Evolutionary conservation across 371 early-diverging fungal species (phyloP).

Genomic region (Mortierella sp.): DNA sequence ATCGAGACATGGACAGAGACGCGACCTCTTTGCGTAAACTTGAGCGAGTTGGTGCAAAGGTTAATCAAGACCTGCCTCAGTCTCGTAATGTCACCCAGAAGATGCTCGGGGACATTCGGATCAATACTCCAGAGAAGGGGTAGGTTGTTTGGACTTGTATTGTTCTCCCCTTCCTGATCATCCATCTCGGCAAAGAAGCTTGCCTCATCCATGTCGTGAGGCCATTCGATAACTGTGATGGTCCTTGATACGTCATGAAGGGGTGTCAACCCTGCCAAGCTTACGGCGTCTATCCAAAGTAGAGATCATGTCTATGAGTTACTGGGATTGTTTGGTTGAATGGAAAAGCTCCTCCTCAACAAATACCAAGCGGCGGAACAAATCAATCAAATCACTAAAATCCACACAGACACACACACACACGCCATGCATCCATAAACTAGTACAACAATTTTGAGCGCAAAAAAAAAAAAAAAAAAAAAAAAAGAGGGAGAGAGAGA

Average conservation of each 20-base stretch:
- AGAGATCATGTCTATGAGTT: not conserved
- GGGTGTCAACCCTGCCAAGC: constrained; percentile 46
- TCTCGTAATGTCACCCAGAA: constrained; percentile 68
- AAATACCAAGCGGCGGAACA: too few relatives aligned
- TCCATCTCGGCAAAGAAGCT: constrained; percentile 57
- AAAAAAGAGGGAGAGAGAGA: too few relatives aligned
- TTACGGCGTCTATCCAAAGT: constrained; percentile 37
- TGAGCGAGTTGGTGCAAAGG: constrained; percentile 69
- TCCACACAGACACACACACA: not conserved
- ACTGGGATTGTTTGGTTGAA: too few relatives aligned
- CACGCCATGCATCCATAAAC: not conserved
- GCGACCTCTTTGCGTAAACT: constrained; percentile 55
- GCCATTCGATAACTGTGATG: constrained; percentile 64
- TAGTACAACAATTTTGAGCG: not conserved
- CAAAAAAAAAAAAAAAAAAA: not conserved
- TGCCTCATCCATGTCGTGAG: constrained; percentile 62
- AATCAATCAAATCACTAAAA: too few relatives aligned
- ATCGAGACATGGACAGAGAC: constrained; percentile 44
- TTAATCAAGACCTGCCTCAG: constrained; percentile 67
- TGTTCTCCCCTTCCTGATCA: constrained; percentile 40
- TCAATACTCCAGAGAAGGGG: constrained; percentile 70
- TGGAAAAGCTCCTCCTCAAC: too few relatives aligned
- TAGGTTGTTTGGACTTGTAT: constrained; percentile 42
- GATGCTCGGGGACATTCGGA: constrained; percentile 63
- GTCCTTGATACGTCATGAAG: constrained; percentile 46